A percentile compares a stretch with the other conserved stretches of the same genome.
These are phyloP conservation scores for Aspergillus pseudonomiae DNA, from an alignment of 2,329 filamentous ascomycete species.

Conservation along the genomic window DNA sequence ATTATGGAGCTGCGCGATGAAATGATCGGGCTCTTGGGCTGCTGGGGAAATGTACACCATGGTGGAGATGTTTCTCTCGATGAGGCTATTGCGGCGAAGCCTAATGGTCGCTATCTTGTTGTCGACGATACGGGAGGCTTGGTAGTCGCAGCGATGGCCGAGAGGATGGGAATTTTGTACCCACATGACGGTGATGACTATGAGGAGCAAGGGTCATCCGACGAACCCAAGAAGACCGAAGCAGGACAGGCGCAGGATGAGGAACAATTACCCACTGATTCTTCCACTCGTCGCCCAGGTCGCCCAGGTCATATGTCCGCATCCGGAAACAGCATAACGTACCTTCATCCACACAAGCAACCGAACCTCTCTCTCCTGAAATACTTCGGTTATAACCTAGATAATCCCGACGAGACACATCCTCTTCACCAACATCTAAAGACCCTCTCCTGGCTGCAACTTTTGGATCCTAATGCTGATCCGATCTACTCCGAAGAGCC, in stretches of 20 bases:
- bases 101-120: constrained; percentile 72
- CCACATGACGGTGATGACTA: constrained; percentile 35
- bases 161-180: constrained; percentile 83
- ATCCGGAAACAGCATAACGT: constrained; percentile 60
- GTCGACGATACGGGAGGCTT: constrained; percentile 87
- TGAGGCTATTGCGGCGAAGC: constrained; percentile 26
- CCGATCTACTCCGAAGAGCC: constrained; percentile 71
- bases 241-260: constrained; percentile 29
- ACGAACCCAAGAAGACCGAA: constrained; percentile 15
- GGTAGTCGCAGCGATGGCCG: constrained; percentile 79
- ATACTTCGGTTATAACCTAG: constrained; percentile 83
- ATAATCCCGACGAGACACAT: constrained; percentile 66
- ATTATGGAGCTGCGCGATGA: constrained; percentile 88
- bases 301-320: constrained; percentile 40
- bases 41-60: constrained; percentile 88
- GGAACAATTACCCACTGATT: constrained; percentile 1
- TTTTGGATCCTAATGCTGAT: constrained; percentile 76
- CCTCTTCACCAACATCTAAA: constrained; percentile 82
- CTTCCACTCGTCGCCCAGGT: constrained; percentile 3
- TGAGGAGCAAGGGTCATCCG: constrained; percentile 23
- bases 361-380: constrained; percentile 84
- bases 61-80: constrained; percentile 47
- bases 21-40: constrained; percentile 75
- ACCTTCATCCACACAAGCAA: constrained; percentile 70
- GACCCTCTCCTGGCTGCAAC: constrained; percentile 87